These are phyloP conservation scores for Colletotrichum sp. DNA, from an alignment of 2,329 filamentous ascomycete genomes.

Conservation along the genomic window DNA sequence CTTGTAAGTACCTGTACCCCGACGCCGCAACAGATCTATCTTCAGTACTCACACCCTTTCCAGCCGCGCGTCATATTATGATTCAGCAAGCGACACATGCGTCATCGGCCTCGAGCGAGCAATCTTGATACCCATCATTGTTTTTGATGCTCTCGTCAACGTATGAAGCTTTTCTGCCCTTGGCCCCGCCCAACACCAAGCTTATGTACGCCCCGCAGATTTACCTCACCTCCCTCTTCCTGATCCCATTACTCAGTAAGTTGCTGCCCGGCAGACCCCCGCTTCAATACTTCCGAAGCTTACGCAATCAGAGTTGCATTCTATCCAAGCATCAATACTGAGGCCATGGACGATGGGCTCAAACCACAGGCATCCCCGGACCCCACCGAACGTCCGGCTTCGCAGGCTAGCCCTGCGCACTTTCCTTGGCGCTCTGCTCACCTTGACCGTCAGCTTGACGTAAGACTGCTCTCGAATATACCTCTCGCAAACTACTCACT, in stretches of 20 bases:
- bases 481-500: not conserved
- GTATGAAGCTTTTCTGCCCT: not conserved
- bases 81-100: not conserved
- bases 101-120: not conserved
- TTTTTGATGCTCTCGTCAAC: not conserved
- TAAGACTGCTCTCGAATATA: rapidly evolving
- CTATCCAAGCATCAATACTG: not conserved
- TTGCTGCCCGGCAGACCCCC: not conserved
- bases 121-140: not conserved
- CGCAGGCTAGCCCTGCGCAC: not conserved
- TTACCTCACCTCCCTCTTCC: not conserved
- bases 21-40: rapidly evolving
- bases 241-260: not conserved
- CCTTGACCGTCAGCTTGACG: not conserved
- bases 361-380: not conserved
- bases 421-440: not conserved
- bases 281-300: not conserved
- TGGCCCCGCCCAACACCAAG: not conserved
- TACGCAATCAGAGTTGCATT: not conserved
- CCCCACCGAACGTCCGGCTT: not conserved
- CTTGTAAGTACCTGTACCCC: not conserved
- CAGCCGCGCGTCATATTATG: not conserved
- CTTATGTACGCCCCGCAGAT: not conserved
- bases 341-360: not conserved
- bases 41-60: not conserved